These are phyloP conservation scores for Pythium myriotylum DNA, from an alignment of 352 stramenopile species.

Conservation along the genomic window DNA sequence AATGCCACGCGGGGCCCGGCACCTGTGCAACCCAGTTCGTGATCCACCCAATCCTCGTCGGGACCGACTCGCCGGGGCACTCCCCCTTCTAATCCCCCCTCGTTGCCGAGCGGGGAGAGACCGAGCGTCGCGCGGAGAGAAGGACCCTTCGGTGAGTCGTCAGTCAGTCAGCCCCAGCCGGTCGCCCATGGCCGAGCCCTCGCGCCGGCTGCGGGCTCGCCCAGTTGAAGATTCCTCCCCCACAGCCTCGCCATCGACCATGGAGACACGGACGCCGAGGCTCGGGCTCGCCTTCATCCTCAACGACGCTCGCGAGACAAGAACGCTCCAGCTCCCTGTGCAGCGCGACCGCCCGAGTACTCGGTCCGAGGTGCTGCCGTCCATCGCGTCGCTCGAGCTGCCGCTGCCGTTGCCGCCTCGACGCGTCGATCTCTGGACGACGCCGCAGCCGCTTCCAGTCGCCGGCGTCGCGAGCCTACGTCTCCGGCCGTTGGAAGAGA, in stretches of 20 bases:
- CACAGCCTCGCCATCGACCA: not conserved
- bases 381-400: not conserved
- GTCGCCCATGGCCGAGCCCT: not conserved
- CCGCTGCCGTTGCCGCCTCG: not conserved
- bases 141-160: not conserved
- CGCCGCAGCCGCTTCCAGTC: not conserved
- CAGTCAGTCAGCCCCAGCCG: not conserved
- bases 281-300: constrained; percentile 10
- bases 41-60: too few relatives aligned
- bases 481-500: not conserved
- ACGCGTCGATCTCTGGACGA: not conserved
- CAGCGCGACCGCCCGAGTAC: not conserved
- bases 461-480: not conserved
- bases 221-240: not conserved
- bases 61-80: too few relatives aligned
- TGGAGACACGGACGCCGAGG: not conserved
- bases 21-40: too few relatives aligned
- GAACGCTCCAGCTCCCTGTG: not conserved
- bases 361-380: not conserved
- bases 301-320: not conserved
- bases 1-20: not conserved
- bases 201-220: not conserved
- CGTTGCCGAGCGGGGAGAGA: too few relatives aligned
- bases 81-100: too few relatives aligned
- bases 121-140: not conserved